Base-by-base conservation (phyloP, 495 filamentous ascomycete genomes). In the Platismatia glauca region DNA sequence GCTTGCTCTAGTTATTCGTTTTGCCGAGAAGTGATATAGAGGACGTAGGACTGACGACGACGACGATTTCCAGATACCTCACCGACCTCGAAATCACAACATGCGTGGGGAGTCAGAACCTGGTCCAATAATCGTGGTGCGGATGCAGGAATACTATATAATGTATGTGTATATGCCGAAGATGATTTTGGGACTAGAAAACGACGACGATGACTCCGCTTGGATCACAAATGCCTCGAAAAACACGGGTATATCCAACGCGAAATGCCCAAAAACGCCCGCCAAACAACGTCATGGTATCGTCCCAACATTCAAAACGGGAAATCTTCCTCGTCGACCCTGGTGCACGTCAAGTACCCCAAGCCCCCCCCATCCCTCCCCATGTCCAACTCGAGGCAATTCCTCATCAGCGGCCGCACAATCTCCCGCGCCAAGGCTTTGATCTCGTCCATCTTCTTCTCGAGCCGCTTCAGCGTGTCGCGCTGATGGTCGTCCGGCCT, bases 351-450 rank as follows among this genome's bases (percentile, higher is more conserved):
- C 69, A 96, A 73, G 78, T 95, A 95, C 4, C 79, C 73, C 11
- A 72, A 65, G 33, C 67, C 66, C 13, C 68, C 65, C 8, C 59
- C 70, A 50, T 75, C 71, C 41, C 74, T 70, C 50, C 81, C 82
- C 53, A 84, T 60, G 71, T 95, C 90, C 58, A 92, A 72, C 71
- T 94, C 90, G 24, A 93, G 77, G 58, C 86, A 89, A 68, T 86
- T 90, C 33, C 87, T 82, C 88, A 93, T 93, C 27, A 96, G 74
- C 33, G 91, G 90, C 59, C 86, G 85, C n/a, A 95, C 90, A 34
- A 86, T 81, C 65, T 95, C 90, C 35, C 86, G 81, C 33, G 91
- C 91, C 68, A 90, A 77, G 50, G 80, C 79, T 74, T 96, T 96
- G 24, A 96, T 77, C 74, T 95, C 91, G 52, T 96, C 91, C 68